Evolutionary conservation across 805 yeast species (phyloP).

Genomic region (Ascoidea tarda): DNA sequence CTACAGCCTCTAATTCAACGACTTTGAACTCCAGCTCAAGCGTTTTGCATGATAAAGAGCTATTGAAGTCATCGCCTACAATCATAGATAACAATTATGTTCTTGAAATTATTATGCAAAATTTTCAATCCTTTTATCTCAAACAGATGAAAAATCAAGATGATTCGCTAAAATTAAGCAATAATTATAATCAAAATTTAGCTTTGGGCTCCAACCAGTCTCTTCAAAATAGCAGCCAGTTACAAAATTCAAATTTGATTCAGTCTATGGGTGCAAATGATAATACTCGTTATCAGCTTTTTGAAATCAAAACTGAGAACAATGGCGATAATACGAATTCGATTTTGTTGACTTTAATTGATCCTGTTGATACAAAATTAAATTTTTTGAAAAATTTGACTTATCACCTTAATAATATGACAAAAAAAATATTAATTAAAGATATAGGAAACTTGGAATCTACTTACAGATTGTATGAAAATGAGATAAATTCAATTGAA

Average conservation of each 20-base stretch:
- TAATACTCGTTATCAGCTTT: not conserved
- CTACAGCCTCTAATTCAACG: not conserved
- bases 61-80: not conserved
- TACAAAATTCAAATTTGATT: not conserved
- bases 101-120: not conserved
- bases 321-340: not conserved
- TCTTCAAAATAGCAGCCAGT: too few species aligned
- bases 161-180: not conserved
- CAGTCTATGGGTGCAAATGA: not conserved
- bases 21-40: not conserved
- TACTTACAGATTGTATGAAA: conserved; percentile 4
- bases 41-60: not conserved
- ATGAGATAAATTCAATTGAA: conserved; percentile 10
- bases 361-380: conserved; percentile 6
- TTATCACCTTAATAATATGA: conserved; percentile 5
- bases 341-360: conserved; percentile 2
- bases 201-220: not conserved
- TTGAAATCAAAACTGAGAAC: not conserved
- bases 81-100: not conserved
- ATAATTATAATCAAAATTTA: too few species aligned
- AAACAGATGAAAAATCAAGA: not conserved
- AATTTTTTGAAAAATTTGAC: conserved; percentile 7
- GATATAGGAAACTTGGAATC: conserved; percentile 6
- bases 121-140: not conserved
- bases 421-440: conserved; percentile 7